Base-by-base conservation (phyloP, 139 green algal species). In the Pleodorina starrii region DNA sequence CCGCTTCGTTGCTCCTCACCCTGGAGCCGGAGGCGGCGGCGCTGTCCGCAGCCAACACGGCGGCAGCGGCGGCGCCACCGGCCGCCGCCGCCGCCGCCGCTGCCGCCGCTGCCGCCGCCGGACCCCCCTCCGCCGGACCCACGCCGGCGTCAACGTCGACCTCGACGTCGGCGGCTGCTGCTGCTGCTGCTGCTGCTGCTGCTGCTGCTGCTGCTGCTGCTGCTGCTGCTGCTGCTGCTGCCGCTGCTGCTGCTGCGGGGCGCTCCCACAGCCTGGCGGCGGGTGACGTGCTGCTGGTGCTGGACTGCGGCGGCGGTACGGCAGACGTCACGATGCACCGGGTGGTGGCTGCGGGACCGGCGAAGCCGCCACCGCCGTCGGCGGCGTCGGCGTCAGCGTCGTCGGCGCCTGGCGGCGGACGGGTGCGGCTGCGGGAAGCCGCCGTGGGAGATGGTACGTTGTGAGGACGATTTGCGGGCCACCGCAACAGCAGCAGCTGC, bases 291-390 rank as follows among this genome's bases (percentile, higher is more conserved):
- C 25, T 88, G 63, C 82, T 88, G 63, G 82, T 88, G 14, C 16
- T 88, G 82, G 82, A 88, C 44, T 88, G 82, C n/a, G 82, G 82
- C 16, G 60, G 60, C 27, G 79, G 79, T 57, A 86, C 79, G 12
- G 79, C 38, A 10, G 79, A 86, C 59, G 57, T 86, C 21, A 86
- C 79, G n/a, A 54, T 86, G 59, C 79, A 86, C 57, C 38, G 40
- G 1, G 43, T 78, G 27, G 60, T 40, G 80, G 80, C 43, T 36
- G 42, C 42, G 57, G 14, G 54, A 23, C 25, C 27, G n/a, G 60
- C 5, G 60, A 21, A 16, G 0, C 54, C 17, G 10, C 27, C 17
- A n/a, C 50, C 29, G n/a, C 1, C 23, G 50, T n/a, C 36, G 68
- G 68, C n/a, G 77, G 51, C 50, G 48, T 29, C n/a, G 51, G 77